Evolutionary conservation across 2,329 filamentous ascomycete species (phyloP).

Genomic region (Ceratocystis colombiana): DNA sequence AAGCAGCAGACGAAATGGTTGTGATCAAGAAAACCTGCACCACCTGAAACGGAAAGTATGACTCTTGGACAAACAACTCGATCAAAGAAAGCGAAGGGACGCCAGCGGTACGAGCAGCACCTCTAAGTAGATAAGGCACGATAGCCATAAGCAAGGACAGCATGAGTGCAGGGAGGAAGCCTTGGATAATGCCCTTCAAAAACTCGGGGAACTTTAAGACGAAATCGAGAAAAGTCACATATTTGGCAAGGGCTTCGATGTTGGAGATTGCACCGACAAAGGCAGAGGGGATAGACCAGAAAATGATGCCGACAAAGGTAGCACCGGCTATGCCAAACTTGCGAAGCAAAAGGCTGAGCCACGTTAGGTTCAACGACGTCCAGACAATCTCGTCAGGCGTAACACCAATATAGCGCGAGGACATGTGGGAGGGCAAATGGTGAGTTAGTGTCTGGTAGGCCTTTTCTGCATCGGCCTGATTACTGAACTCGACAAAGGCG

Average conservation of each 20-base stretch:
- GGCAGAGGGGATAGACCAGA: slow-evolving; percentile 70
- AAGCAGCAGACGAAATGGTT: slow-evolving; percentile 64
- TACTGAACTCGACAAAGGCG: slow-evolving; percentile 87
- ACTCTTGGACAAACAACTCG: slow-evolving; percentile 68
- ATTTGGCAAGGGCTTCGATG: slow-evolving; percentile 56
- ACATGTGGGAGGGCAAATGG: slow-evolving; percentile 73
- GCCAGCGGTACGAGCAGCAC: slow-evolving; percentile 63
- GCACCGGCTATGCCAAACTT: slow-evolving; percentile 53
- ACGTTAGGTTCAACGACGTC: slow-evolving; percentile 58
- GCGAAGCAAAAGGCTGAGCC: slow-evolving; percentile 68
- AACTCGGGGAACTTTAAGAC: slow-evolving; percentile 56
- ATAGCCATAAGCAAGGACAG: slow-evolving; percentile 74
- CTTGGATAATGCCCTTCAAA: slow-evolving; percentile 70
- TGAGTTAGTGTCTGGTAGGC: slow-evolving; percentile 76
- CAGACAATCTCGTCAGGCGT: slow-evolving; percentile 76
- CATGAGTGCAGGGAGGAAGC: slow-evolving; percentile 68
- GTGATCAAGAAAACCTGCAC: slow-evolving; percentile 78
- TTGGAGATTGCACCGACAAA: slow-evolving; percentile 80
- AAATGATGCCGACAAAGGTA: slow-evolving; percentile 65
- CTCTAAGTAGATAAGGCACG: slow-evolving; percentile 64
- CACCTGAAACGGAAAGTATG: slow-evolving; percentile 71
- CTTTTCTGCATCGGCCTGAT: slow-evolving; percentile 70
- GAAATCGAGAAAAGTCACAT: slow-evolving; percentile 61
- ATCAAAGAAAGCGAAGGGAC: slow-evolving; percentile 59
- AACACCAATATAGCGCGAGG: slow-evolving; percentile 72